These are phyloP conservation scores for maize (Zea mays) DNA, from an alignment of 176 grass and related monocot species.

Conservation along the genomic window DNA sequence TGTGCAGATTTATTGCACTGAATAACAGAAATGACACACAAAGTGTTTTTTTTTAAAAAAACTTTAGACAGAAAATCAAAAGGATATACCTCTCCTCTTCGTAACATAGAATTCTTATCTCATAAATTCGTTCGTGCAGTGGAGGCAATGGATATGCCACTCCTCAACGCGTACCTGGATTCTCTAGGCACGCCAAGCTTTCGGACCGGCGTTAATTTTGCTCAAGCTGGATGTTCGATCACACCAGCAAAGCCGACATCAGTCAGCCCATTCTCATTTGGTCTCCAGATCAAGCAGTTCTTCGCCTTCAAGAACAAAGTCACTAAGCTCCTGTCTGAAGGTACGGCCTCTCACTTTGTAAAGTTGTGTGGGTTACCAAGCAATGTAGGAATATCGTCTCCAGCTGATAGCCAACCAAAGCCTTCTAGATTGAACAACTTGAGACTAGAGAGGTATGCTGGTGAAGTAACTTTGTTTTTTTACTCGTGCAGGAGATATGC, in stretches of 20 bases:
- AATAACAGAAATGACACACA: background rate
- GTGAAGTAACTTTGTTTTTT: background rate
- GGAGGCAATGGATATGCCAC: slow-evolving; percentile 83
- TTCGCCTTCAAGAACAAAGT: slow-evolving; percentile 84
- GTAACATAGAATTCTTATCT: slow-evolving; percentile 5
- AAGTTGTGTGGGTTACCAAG: slow-evolving; percentile 33
- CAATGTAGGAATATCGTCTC: slow-evolving; percentile 14
- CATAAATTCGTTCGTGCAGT: slow-evolving; percentile 50
- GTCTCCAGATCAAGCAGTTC: slow-evolving; percentile 88
- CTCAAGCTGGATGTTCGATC: slow-evolving; percentile 87
- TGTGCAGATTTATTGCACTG: background rate
- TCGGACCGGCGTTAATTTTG: slow-evolving; percentile 81
- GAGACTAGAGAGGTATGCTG: background rate
- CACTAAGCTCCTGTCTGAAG: slow-evolving; percentile 59
- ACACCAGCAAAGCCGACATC: slow-evolving; percentile 90
- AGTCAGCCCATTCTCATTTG: slow-evolving; percentile 90
- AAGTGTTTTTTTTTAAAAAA: slow-evolving; percentile 1
- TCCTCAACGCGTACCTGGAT: slow-evolving; percentile 84
- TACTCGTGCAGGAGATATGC: slow-evolving; percentile 62
- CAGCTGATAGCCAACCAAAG: slow-evolving; percentile 15
- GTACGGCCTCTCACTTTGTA: slow-evolving; percentile 43
- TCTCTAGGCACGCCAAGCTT: slow-evolving; percentile 85
- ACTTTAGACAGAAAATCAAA: background rate
- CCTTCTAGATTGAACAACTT: slow-evolving; percentile 18
- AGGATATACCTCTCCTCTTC: background rate